Base-by-base conservation (phyloP, 2,329 filamentous ascomycete species). In the Xylariaceae sp. region DNA sequence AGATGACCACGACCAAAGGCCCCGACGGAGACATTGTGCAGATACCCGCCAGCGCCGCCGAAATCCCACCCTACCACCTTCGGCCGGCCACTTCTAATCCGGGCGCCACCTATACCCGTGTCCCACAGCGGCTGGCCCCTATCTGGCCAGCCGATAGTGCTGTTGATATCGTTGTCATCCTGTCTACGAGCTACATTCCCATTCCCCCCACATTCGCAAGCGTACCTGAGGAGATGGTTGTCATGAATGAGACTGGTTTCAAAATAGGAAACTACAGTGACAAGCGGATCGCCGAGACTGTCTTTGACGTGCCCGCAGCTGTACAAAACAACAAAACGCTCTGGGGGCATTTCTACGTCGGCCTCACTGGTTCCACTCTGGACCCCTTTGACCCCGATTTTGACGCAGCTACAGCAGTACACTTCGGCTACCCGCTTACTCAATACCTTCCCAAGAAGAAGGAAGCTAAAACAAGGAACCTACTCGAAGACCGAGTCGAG, bases 371-470 rank as follows among this genome's bases (percentile, higher is more conserved):
- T 51, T 81, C 83, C 56, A 78, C 81, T 53, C 75, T 96, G 34
- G 92, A 97, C 66, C 92, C 92, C 2, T 79, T 79, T 7, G 80
- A 83, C 53, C 76, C 83, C 0, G 79, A 78, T 55, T 99, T 89
- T 70, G 88, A 95, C 68, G 74, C 84, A 0, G 79, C 80, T 6
- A 86, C 83, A 57, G 91, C 94, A 2, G 90, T 90, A 66, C 85
- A 95, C 69, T 95, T 96, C 69, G 77, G 85, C 47, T 86, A 88
- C 61, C 90, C 92, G 3, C 72, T 99, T 69, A 96, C 91, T 2
- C 88, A 95, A 67, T 92, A 96, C 70, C 80, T 96, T 50, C 82
- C 87, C 30, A 95, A 91, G 80, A 97, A 96, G 77, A 96, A 95
- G 76, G 78, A 85, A 39, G 79, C 79, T 63, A 97, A 96, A 80